Conservation (phyloP, 495 filamentous ascomycete genomes). For the Penicillium soppii region DNA sequence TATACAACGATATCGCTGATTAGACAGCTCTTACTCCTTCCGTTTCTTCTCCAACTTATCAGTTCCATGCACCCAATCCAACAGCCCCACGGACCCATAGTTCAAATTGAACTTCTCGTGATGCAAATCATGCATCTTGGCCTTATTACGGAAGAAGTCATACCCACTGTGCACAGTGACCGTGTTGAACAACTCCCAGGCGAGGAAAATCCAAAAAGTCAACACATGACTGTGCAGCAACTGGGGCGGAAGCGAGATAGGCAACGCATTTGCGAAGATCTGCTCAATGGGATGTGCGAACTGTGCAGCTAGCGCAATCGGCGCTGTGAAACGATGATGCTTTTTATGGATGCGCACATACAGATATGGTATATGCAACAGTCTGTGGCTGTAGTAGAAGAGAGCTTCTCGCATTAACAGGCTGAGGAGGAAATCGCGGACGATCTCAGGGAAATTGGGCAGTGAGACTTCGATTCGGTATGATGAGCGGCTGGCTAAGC, state of each 20-base stretch:
- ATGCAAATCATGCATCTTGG: conserved; percentile 55
- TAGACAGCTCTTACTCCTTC: conserved; percentile 17
- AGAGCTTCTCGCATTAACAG: conserved; percentile 48
- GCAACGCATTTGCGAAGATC: conserved; percentile 52
- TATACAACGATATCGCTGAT: too few species aligned
- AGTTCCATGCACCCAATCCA: conserved; percentile 40
- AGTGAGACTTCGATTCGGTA: conserved; percentile 35
- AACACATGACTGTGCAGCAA: conserved; percentile 47
- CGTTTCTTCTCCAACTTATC: conserved; percentile 25
- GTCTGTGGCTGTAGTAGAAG: conserved; percentile 58
- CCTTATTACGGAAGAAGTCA: conserved; percentile 44
- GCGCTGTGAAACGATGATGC: conserved; percentile 59
- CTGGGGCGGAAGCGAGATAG: conserved; percentile 52
- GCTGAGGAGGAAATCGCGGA: conserved; percentile 44
- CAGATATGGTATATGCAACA: conserved; percentile 50
- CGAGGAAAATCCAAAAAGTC: conserved; percentile 52
- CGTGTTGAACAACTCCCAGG: conserved; percentile 48
- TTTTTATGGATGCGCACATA: conserved; percentile 55
- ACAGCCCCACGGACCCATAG: conserved; percentile 34
- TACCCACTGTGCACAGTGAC: conserved; percentile 56
- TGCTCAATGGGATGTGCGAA: conserved; percentile 61
- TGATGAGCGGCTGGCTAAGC: conserved; percentile 15
- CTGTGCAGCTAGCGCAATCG: conserved; percentile 56
- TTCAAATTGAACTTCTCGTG: conserved; percentile 41
- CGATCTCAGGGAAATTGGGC: conserved; percentile 34